Evolutionary conservation across 2,329 filamentous ascomycete genomes (phyloP), one percentile per base, ranked within the genome.

Genomic region (Raffaelea arxii): DNA sequence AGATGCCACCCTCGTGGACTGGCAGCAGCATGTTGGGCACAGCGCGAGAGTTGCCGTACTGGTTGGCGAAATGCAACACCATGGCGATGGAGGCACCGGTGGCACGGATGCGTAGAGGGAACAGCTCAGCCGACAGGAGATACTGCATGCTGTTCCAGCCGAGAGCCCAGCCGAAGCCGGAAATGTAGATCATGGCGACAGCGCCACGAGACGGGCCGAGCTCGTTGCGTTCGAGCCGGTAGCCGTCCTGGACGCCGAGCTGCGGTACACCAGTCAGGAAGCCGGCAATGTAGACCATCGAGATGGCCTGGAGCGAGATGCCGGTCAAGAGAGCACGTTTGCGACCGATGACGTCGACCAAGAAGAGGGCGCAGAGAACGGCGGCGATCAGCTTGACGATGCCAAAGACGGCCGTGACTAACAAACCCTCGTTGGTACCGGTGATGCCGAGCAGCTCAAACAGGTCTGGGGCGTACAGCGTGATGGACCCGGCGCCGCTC

Each of bases 31-130:
- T 86, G 54, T 78, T 76, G 2, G 84, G 84, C 0, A 87, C 79
- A 0, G 84, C 82, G 25, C 84, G 81, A 2, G 78, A 74, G 66
- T 85, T 88, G 30, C 83, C 84, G 59, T 86, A 88, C 62, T 87
- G 82, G 63, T 86, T 86, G 52, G 75, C 80, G 56, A 88, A 88
- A 62, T 88, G 84, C 50, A 87, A 72, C 0, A 78, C 84, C 84
- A 88, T 88, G 41, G 81, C 77, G 58, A 82, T 71, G 0, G 78
- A 83, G 1, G 81, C 83, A 16, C 80, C 76, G 5, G 87, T 61
- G 7, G 83, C 82, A 47, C 84, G 78, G 44, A 88, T 78, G 5
- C 83, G 75, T 10, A 88, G 71, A 2, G 84, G 83, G 67, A 85
- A 88, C 51, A 89, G 72, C 59, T 89, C 84, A 3, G 82, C 81